A percentile compares a stretch with the other conserved stretches of the same genome.
Evolutionary conservation across 495 filamentous ascomycete genomes (phyloP).

Genomic region (Astrothelium subdiscretum): DNA sequence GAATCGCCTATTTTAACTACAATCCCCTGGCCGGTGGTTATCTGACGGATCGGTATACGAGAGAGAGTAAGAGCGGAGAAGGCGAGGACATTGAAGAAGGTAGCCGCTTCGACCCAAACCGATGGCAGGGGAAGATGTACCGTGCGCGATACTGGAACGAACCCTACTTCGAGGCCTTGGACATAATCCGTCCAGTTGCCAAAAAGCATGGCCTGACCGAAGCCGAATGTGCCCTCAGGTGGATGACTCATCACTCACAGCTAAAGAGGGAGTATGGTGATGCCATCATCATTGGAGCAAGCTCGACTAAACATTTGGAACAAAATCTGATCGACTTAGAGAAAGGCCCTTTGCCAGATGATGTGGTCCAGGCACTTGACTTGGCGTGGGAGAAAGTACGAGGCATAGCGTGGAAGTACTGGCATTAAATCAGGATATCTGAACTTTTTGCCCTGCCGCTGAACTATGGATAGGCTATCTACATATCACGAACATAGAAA

Average conservation of each 20-base stretch:
- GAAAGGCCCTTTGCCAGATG: slow-evolving; percentile 30
- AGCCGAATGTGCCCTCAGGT: slow-evolving; percentile 37
- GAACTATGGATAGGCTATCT: background rate
- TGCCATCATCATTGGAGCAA: slow-evolving; percentile 35
- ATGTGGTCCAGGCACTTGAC: slow-evolving; percentile 26
- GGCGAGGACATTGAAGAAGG: slow-evolving; percentile 29
- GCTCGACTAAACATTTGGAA: slow-evolving; percentile 28
- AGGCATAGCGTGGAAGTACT: slow-evolving; percentile 11
- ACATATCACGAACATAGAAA: too few species aligned
- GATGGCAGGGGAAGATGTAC: slow-evolving; percentile 30
- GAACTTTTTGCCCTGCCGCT: too few species aligned
- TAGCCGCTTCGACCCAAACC: slow-evolving; percentile 33
- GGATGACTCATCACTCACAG: slow-evolving; percentile 36
- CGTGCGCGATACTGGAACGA: slow-evolving; percentile 37
- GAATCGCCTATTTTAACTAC: slow-evolving; percentile 39
- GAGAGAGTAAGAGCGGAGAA: slow-evolving; percentile 20
- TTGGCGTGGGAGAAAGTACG: slow-evolving; percentile 14
- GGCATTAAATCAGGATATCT: slow-evolving; percentile 4
- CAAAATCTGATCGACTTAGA: slow-evolving; percentile 29
- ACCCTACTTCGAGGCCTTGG: slow-evolving; percentile 36
- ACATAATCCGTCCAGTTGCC: slow-evolving; percentile 33
- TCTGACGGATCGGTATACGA: slow-evolving; percentile 32
- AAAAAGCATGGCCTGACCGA: slow-evolving; percentile 34
- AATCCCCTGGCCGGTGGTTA: slow-evolving; percentile 44
- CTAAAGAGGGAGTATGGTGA: slow-evolving; percentile 30